Conservation (phyloP, 257 asterid genomes). For the Solanum pennellii region DNA sequence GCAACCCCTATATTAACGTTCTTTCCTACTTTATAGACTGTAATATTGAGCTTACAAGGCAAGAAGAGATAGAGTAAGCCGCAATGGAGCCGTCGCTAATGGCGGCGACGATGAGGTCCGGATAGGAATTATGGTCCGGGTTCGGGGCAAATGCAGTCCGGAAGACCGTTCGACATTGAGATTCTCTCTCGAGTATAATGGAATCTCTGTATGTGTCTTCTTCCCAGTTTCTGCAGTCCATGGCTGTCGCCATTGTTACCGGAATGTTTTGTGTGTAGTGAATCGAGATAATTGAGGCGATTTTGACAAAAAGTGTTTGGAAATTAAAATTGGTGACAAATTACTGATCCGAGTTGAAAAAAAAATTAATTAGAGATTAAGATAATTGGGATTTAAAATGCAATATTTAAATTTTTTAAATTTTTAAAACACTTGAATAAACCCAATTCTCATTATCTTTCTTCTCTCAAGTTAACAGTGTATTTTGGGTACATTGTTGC, state of each 20-base stretch:
- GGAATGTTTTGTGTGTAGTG: background rate
- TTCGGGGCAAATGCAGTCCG: constrained; percentile 68
- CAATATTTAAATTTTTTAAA: too few relatives aligned
- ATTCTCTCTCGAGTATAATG: constrained; percentile 51
- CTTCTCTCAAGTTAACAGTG: too few relatives aligned
- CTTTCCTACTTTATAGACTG: background rate
- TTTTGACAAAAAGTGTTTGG: too few relatives aligned
- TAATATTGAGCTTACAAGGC: constrained; percentile 35
- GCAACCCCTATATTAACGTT: background rate
- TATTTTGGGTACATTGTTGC: too few relatives aligned
- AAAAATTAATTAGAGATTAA: too few relatives aligned
- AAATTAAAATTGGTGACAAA: too few relatives aligned
- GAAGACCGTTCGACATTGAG: constrained; percentile 61
- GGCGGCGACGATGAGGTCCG: constrained; percentile 57
- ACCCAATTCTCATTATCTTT: too few relatives aligned
- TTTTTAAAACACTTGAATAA: too few relatives aligned
- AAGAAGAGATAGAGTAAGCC: constrained; percentile 61
- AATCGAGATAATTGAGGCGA: background rate
- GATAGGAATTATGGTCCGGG: constrained; percentile 45
- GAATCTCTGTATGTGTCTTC: constrained; percentile 62
- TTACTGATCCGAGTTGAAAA: too few relatives aligned
- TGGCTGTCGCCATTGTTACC: background rate
- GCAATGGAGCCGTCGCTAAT: constrained; percentile 80
- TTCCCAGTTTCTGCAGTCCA: constrained; percentile 93
- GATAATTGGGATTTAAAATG: too few relatives aligned